These are phyloP conservation scores for Phytophthora pinifolia DNA, from an alignment of 352 stramenopile species.

Conservation along the genomic window DNA sequence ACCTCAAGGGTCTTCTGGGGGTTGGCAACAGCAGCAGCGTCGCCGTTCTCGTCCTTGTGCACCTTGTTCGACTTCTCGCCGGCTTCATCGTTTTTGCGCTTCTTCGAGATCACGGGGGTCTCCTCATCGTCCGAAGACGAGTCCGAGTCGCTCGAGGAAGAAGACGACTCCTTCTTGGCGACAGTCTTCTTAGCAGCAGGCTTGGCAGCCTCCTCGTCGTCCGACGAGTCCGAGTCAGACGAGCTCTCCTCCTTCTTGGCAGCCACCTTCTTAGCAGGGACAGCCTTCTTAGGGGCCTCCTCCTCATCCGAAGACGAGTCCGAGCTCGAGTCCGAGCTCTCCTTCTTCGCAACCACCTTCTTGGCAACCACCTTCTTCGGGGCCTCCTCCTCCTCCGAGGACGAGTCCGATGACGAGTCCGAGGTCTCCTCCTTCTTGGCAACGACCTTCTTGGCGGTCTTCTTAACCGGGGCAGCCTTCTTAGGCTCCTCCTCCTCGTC, in stretches of 20 bases:
- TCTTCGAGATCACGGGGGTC: constrained; percentile 70
- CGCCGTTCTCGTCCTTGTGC: constrained; percentile 74
- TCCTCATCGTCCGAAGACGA: constrained; percentile 77
- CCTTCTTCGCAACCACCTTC: constrained; percentile 45
- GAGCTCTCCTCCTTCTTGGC: constrained; percentile 60
- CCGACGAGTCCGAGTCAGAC: constrained; percentile 54
- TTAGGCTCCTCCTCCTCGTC: constrained; percentile 48
- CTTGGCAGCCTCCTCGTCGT: constrained; percentile 42
- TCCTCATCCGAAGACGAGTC: constrained; percentile 53
- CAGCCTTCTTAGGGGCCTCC: constrained; percentile 36
- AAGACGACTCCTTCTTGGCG: constrained; percentile 45
- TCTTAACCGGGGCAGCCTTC: constrained; percentile 28
- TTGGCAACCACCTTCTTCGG: constrained; percentile 52
- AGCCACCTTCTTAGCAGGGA: constrained; percentile 39
- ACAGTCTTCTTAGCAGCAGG: constrained; percentile 33
- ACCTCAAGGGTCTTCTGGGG: constrained; percentile 62
- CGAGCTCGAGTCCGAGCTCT: constrained; percentile 34
- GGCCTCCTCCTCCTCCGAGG: constrained; percentile 41
- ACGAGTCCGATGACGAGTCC: constrained; percentile 37
- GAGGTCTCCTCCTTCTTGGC: constrained; percentile 37
- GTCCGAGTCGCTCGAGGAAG: constrained; percentile 41
- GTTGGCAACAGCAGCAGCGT: constrained; percentile 49
- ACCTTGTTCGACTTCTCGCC: constrained; percentile 66
- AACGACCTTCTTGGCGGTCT: constrained; percentile 7
- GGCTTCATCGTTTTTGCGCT: constrained; percentile 81